Percentiles rank a stretch among this genome's conserved stretches.
phyloP scores from a whole-genome alignment of 73 alveolate genomes.

The Tetrahymena elliotti region DNA sequence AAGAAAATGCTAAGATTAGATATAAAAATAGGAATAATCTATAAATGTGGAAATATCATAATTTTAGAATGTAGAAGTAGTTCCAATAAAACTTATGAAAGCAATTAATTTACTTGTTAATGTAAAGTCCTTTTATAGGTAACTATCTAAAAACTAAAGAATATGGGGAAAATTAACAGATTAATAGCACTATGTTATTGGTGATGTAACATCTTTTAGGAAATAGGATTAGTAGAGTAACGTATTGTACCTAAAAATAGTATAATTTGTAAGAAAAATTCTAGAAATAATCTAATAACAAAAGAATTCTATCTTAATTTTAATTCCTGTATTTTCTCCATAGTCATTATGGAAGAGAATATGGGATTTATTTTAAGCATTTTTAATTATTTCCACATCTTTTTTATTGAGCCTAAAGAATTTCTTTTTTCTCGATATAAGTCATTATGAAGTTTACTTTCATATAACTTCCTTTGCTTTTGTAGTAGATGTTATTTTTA shows the following conservation, averaged over 20 bases:
- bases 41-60: background rate
- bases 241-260: background rate
- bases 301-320: background rate
- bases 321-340: background rate
- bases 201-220: background rate
- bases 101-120: background rate
- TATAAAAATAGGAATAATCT: background rate
- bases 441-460: background rate
- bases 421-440: background rate
- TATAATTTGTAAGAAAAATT: background rate
- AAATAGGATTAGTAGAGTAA: background rate
- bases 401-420: background rate
- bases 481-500: background rate
- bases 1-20: background rate
- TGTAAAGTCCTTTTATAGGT: background rate
- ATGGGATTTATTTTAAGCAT: background rate
- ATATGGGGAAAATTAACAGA: background rate
- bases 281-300: background rate
- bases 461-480: background rate
- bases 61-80: background rate
- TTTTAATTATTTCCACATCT: background rate
- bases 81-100: background rate
- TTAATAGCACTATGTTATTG: background rate
- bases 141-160: background rate
- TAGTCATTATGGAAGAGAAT: background rate